Evolutionary conservation across 2,329 filamentous ascomycete species (phyloP), one percentile per base, ranked within the genome.

Genomic region (Hypoxylon sp.): DNA sequence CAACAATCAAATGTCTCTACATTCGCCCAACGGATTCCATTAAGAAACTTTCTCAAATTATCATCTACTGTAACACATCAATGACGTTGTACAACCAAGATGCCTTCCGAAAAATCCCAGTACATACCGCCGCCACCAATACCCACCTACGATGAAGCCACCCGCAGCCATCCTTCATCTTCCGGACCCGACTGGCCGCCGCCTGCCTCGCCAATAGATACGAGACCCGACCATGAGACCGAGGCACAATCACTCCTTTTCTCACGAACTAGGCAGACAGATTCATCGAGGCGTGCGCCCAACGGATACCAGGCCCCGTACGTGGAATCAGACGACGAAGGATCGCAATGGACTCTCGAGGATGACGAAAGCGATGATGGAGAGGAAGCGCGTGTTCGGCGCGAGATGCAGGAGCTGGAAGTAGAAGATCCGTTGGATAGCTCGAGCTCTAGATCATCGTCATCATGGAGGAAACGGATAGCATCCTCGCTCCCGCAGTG

Each of bases 401-500:
- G 91, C 72, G 93, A 96, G 81, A 91, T 98, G 83, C 89, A 97
- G 77, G 92, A 98, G 86, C 90, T 97, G 86, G 94, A 97, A 73
- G 88, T 97, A 46, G 88, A 94, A 75, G 94, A 97, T 73, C 88
- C 89, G 29, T 76, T 81, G 22, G 79, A 82, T 53, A 77, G 80
- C 13, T 65, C 73, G n/a, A 73, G 69, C 52, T 71, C 74, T 3
- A 67, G 70, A 48, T 63, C 76, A 14, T 83, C 83, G 24, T 83
- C 82, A 2, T 77, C 82, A 58, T 89, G 86, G 83, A 83, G 84
- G 55, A 89, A 89, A 78, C 80, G 85, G 48, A 87, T 89, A 75
- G 83, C 83, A 22, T 85, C 86, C 67, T 82, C 82, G 5, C 77
- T 88, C 35, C 85, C 86, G 2, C 81, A 80, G 46, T 89, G 86